Evolutionary conservation across 176 grass and related monocot genomes (phyloP), one percentile per base, ranked within the genome.

Genomic region (Lolium rigidum): DNA sequence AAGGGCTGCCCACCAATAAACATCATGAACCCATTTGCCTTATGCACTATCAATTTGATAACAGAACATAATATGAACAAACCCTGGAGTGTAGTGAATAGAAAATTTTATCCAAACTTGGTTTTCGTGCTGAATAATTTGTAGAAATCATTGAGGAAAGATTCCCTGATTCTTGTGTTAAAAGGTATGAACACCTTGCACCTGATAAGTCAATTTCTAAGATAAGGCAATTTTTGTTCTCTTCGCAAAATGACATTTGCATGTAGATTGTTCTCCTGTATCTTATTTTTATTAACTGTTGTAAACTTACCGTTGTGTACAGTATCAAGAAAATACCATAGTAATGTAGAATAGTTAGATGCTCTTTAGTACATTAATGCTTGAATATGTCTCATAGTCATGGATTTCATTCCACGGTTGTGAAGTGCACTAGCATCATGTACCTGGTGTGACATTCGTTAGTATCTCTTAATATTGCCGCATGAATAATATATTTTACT

Each of bases 141-240:
- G 70, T 74, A 26, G 11, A 35, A 74, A 74, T 74, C 43, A 50
- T 74, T 9, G 44, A 74, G 43, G 12, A 48, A 50, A 74, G 44
- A 49, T 44, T 44, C 12, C 10, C 12, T 74, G 70, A 22, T 74
- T 74, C 44, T 21, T 25, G 22, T 0, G 12, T 74, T 74, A 44
- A 74, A 74, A 49, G 12, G 44, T 74, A 26, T 4, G 12, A 25
- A 74, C 70, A 74, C 21, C 70, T 74, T 74, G 22, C 43, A 46
- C 44, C n/a, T 74, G 44, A 74, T 74, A 7, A 74, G 43, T 49
- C 2, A 1, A 13, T 18, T 71, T 20, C 66, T 70, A 46, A 46
- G 68, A 46, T 70, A 21, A 71, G 18, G 18, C 3, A 50, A 50
- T 26, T 74, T 1, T 2, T 74, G 43, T 49, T 7, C n/a, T 24